These are phyloP conservation scores for Osmanthus fragrans DNA, from an alignment of 257 asterid genomes.

Conservation along the genomic window DNA sequence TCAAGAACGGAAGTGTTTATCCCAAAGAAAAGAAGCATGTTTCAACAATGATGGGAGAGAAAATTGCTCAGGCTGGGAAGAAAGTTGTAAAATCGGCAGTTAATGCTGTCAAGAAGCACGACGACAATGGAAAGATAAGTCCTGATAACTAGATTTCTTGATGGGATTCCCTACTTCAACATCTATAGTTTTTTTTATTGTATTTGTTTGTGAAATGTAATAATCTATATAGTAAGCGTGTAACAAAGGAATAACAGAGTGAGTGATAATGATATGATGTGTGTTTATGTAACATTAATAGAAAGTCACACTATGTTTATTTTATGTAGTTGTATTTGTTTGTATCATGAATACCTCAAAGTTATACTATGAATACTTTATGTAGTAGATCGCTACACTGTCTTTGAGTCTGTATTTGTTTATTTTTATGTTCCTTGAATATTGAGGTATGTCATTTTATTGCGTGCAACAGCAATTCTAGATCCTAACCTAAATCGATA, in stretches of 20 bases:
- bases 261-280: neutral
- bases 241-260: too few relatives aligned
- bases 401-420: neutral
- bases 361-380: neutral
- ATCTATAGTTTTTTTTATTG: neutral
- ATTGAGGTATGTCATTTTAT: too few relatives aligned
- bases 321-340: too few relatives aligned
- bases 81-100: constrained; percentile 19
- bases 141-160: neutral
- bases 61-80: neutral
- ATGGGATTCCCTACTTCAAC: neutral
- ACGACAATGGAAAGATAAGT: neutral
- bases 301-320: neutral
- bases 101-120: constrained; percentile 19
- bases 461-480: too few relatives aligned
- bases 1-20: constrained; percentile 10
- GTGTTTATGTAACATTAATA: neutral
- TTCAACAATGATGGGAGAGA: constrained; percentile 26
- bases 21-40: constrained; percentile 24
- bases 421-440: neutral
- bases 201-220: neutral
- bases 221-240: too few relatives aligned
- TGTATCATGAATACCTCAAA: neutral
- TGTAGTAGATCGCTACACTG: neutral
- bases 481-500: too few relatives aligned